Evolutionary conservation across 768 basidiomycete species (phyloP).

Genomic region (Xerocomus potaroensis): DNA sequence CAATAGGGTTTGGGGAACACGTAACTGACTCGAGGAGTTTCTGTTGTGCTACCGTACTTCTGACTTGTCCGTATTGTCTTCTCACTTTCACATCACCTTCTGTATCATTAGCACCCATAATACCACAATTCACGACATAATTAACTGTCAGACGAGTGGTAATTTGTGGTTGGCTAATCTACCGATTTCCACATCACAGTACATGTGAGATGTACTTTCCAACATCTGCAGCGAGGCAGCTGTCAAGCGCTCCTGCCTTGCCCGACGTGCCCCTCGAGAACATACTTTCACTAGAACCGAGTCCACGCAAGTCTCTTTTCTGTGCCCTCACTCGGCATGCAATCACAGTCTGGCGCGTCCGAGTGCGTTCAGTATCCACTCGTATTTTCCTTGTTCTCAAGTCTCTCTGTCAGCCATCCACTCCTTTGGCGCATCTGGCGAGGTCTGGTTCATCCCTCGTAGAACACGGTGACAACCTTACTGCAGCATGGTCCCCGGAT

Average conservation of each 20-base stretch:
- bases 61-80: constrained; percentile 13
- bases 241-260: constrained; percentile 66
- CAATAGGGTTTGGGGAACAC: constrained; percentile 22
- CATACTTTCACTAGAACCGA: constrained; percentile 55
- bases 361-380: constrained; percentile 45
- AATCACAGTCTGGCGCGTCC: constrained; percentile 77
- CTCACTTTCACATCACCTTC: constrained; percentile 11
- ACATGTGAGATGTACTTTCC: constrained; percentile 74
- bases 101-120: constrained; percentile 34
- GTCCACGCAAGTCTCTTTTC: constrained; percentile 74
- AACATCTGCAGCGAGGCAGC: constrained; percentile 69
- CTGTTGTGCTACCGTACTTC: constrained; percentile 17
- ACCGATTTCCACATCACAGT: too few species aligned
- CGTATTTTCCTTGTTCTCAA: neutral
- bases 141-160: too few species aligned
- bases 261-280: constrained; percentile 57
- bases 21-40: constrained; percentile 6
- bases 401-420: constrained; percentile 51
- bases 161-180: too few species aligned
- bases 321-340: constrained; percentile 67
- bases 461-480: constrained; percentile 79
- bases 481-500: constrained; percentile 80
- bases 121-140: constrained; percentile 18
- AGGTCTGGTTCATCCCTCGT: constrained; percentile 72
- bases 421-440: constrained; percentile 65